Evolutionary conservation across 2,329 filamentous ascomycete genomes (phyloP).

Genomic region (Diaporthe sp.): DNA sequence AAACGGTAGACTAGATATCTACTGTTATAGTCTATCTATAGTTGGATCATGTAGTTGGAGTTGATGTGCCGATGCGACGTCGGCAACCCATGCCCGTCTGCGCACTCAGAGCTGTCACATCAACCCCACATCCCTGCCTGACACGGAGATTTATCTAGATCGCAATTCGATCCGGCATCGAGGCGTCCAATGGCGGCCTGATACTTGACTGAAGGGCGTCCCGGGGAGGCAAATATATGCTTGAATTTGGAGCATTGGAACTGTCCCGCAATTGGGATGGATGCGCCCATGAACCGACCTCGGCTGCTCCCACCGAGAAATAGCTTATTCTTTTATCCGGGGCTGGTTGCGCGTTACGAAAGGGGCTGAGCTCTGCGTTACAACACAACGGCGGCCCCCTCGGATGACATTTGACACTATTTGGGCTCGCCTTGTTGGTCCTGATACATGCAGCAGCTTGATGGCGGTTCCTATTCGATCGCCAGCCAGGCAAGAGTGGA

Average conservation of each 20-base stretch:
- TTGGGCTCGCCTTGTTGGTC: slow-evolving; percentile 1
- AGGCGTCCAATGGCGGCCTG: slow-evolving; percentile 10
- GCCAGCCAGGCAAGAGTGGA: slow-evolving; percentile 22
- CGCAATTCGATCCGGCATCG: slow-evolving; percentile 6
- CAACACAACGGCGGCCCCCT: slow-evolving; percentile 24
- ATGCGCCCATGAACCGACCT: not conserved
- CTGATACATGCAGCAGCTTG: slow-evolving; percentile 22
- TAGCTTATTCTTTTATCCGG: not conserved
- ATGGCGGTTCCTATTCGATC: slow-evolving; percentile 5
- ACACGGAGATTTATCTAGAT: slow-evolving; percentile 14
- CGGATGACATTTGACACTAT: slow-evolving; percentile 18
- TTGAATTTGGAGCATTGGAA: not conserved
- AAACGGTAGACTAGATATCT: not conserved
- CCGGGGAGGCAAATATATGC: not conserved
- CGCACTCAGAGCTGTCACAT: slow-evolving; percentile 13
- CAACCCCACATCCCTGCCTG: slow-evolving; percentile 25
- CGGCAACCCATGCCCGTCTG: slow-evolving; percentile 1
- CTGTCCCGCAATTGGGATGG: not conserved
- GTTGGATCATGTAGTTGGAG: not conserved
- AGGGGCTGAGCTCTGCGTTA: slow-evolving; percentile 16
- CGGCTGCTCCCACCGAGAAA: not conserved
- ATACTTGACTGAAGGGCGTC: not conserved
- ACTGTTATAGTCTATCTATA: not conserved
- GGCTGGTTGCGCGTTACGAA: not conserved
- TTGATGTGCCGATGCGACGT: slow-evolving; percentile 24